Conservation (phyloP, 1,139 yeast genomes). For the Candida buenavistaensis region DNA sequence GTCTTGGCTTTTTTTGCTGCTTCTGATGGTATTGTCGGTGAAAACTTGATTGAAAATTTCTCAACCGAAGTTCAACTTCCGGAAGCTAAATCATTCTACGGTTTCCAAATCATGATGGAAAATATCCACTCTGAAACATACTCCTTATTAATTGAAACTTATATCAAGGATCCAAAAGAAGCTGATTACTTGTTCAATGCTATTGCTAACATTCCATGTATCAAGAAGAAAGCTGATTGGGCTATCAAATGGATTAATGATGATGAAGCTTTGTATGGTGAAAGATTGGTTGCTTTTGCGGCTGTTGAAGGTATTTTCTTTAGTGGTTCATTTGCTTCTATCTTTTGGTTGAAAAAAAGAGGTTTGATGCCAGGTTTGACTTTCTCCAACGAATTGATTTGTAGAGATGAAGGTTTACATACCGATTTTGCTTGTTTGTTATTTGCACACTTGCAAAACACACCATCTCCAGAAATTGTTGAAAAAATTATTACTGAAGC, state of each 20-base stretch:
- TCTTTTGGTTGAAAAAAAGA: constrained; percentile 96
- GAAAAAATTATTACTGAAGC: constrained; percentile 92
- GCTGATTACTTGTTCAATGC: constrained; percentile 88
- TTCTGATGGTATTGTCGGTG: constrained; percentile 96
- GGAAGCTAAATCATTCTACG: constrained; percentile 98
- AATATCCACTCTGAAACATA: constrained; percentile 98
- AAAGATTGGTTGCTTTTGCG: constrained; percentile 96
- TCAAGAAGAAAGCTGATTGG: constrained; percentile 97
- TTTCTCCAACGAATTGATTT: constrained; percentile 92
- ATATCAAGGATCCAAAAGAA: constrained; percentile 93
- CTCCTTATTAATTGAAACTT: constrained; percentile 89
- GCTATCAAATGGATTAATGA: constrained; percentile 95
- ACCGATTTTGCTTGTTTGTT: constrained; percentile 97
- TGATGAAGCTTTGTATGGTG: constrained; percentile 83
- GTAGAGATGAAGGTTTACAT: constrained; percentile 98
- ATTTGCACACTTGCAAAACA: constrained; percentile 87
- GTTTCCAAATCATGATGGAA: constrained; percentile 99
- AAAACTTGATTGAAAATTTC: constrained; percentile 94
- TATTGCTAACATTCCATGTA: constrained; percentile 90
- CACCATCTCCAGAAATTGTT: constrained; percentile 78
- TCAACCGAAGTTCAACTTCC: constrained; percentile 96
- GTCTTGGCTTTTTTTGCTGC: constrained; percentile 98
- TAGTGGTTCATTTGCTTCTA: constrained; percentile 96
- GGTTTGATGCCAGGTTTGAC: constrained; percentile 99
- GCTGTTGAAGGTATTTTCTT: constrained; percentile 99